These are phyloP conservation scores for Fusarium dlaminii DNA, from an alignment of 2,329 filamentous ascomycete genomes.

Conservation along the genomic window DNA sequence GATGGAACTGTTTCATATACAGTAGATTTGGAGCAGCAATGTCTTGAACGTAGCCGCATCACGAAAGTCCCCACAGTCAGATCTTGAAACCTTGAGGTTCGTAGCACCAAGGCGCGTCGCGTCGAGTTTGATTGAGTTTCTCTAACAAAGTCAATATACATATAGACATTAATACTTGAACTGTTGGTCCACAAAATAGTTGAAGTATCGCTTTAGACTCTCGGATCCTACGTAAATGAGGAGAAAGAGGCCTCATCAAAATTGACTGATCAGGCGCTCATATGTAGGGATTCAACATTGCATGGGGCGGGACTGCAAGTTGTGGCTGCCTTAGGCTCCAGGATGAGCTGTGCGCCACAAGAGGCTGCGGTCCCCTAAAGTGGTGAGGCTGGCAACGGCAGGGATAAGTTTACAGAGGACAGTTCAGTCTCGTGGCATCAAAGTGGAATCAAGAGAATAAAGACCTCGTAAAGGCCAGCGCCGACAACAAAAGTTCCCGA, in stretches of 20 bases:
- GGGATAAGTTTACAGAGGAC: constrained; percentile 28
- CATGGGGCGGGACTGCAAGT: background rate
- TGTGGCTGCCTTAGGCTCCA: constrained; percentile 33
- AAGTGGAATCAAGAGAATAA: constrained; percentile 30
- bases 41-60: constrained; percentile 21
- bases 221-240: background rate
- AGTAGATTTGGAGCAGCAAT: background rate
- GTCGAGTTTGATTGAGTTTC: background rate
- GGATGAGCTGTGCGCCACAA: constrained; percentile 3
- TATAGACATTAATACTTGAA: background rate
- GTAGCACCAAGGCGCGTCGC: background rate
- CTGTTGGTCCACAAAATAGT: background rate
- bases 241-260: constrained; percentile 15
- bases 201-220: background rate
- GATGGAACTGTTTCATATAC: constrained; percentile 4
- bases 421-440: constrained; percentile 28
- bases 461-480: constrained; percentile 9
- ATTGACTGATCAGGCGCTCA: constrained; percentile 23
- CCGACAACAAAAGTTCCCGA: constrained; percentile 12
- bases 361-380: constrained; percentile 19
- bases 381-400: constrained; percentile 31
- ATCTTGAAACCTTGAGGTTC: constrained; percentile 1
- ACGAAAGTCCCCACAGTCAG: constrained; percentile 20
- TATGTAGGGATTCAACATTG: constrained; percentile 3
- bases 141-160: background rate